These are phyloP conservation scores for Phytophthora hybrid DNA, from an alignment of 352 stramenopile genomes.

Conservation along the genomic window DNA sequence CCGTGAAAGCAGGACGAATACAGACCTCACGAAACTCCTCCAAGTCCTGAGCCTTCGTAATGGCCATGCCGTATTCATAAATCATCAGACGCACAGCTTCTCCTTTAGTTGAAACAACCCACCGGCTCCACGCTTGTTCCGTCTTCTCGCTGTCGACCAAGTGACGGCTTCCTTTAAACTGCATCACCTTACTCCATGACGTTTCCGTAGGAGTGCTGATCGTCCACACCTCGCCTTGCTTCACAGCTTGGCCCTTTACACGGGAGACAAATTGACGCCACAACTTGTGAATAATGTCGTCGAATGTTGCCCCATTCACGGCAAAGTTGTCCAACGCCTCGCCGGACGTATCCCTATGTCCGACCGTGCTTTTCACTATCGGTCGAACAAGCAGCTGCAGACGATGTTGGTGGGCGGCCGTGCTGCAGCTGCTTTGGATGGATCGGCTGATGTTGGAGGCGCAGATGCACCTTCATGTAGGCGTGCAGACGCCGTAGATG, in stretches of 20 bases:
- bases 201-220: background rate
- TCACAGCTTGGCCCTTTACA: slow-evolving; percentile 14
- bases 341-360: background rate
- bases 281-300: slow-evolving; percentile 10
- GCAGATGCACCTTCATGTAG: too few relatives aligned
- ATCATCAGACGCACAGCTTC: slow-evolving; percentile 6
- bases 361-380: background rate
- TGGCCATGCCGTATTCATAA: background rate
- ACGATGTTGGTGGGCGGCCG: background rate
- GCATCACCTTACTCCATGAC: slow-evolving; percentile 7
- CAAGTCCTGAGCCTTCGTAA: background rate
- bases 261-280: background rate
- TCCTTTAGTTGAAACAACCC: slow-evolving; percentile 2
- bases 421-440: too few relatives aligned
- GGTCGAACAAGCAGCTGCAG: background rate
- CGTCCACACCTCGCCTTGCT: slow-evolving; percentile 2
- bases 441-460: too few relatives aligned
- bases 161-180: slow-evolving; percentile 8
- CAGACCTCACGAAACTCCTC: background rate
- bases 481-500: too few relatives aligned
- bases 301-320: slow-evolving; percentile 15
- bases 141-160: slow-evolving; percentile 9
- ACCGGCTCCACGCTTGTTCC: slow-evolving; percentile 6
- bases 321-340: slow-evolving; percentile 7
- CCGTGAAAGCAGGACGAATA: background rate